Conservation (phyloP, 305 asterid species). For the Fraxinus albicans region DNA sequence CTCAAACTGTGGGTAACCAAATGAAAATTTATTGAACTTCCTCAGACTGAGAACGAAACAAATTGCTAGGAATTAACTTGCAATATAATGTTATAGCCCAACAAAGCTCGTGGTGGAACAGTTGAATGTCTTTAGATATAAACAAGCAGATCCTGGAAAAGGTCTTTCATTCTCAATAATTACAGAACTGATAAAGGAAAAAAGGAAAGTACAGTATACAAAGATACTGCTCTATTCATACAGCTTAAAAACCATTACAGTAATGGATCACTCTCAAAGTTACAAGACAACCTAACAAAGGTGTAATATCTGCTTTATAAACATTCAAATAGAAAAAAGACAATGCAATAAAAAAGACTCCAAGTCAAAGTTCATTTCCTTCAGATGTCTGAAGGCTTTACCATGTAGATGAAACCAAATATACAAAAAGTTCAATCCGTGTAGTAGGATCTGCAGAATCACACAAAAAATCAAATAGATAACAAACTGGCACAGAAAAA, state of each 20-base stretch:
- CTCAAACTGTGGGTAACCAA: not conserved
- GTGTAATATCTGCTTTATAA: not conserved
- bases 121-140: not conserved
- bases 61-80: not conserved
- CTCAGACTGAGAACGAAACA: not conserved
- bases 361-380: not conserved
- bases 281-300: constrained; percentile 20
- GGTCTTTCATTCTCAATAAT: not conserved
- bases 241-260: not conserved
- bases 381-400: not conserved
- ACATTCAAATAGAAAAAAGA: constrained; percentile 2
- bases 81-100: not conserved
- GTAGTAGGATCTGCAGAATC: constrained; percentile 4
- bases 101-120: not conserved
- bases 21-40: not conserved
- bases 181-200: not conserved
- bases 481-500: not conserved
- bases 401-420: not conserved
- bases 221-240: not conserved
- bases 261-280: not conserved
- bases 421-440: not conserved
- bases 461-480: not conserved
- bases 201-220: not conserved
- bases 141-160: not conserved
- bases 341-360: not conserved